These are phyloP conservation scores for Blastobotrys ciferrii DNA, from an alignment of 1,139 yeast species.

Conservation along the genomic window DNA sequence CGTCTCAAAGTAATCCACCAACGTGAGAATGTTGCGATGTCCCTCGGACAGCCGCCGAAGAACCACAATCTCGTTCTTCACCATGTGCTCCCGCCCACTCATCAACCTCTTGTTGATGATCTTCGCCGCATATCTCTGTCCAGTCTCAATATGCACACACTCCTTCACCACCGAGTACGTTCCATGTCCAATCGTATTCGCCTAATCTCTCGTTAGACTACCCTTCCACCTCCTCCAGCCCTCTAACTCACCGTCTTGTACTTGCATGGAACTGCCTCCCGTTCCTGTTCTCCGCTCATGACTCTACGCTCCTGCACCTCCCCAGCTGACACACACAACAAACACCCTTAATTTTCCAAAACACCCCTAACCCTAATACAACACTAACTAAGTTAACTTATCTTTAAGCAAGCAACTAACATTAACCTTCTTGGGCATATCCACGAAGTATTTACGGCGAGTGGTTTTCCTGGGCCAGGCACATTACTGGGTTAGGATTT, in stretches of 20 bases:
- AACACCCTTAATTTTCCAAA: too few species aligned
- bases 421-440: too few species aligned
- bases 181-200: slow-evolving; percentile 42
- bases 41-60: slow-evolving; percentile 48
- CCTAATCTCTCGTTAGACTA: slow-evolving; percentile 18
- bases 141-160: slow-evolving; percentile 41
- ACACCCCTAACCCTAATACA: background rate
- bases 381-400: background rate
- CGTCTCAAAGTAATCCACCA: slow-evolving; percentile 72
- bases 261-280: slow-evolving; percentile 31
- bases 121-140: slow-evolving; percentile 42
- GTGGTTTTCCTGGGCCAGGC: too few species aligned
- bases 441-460: too few species aligned
- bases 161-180: slow-evolving; percentile 44
- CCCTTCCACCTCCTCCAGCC: background rate
- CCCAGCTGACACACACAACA: too few species aligned
- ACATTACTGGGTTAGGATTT: too few species aligned
- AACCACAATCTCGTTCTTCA: slow-evolving; percentile 56
- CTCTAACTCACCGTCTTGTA: slow-evolving; percentile 26
- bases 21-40: slow-evolving; percentile 57
- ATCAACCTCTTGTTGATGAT: slow-evolving; percentile 43
- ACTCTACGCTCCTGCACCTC: background rate
- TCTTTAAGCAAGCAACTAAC: background rate
- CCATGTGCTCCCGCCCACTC: slow-evolving; percentile 47
- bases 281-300: background rate